Evolutionary conservation across 495 filamentous ascomycete species (phyloP), one percentile per base, ranked within the genome.

Genomic region (Immersiella caudata): DNA sequence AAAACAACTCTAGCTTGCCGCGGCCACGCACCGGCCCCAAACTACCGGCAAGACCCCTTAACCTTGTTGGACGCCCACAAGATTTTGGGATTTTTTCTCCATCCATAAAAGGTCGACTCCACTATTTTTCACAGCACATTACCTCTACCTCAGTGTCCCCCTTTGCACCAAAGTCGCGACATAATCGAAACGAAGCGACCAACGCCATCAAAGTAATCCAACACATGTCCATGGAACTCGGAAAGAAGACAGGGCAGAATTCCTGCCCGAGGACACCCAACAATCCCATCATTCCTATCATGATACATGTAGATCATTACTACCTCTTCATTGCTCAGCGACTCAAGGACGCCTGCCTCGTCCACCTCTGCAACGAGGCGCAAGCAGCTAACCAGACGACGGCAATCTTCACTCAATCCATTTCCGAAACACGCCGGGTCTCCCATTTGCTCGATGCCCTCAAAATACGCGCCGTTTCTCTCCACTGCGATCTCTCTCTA

Each of bases 371-470:
- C 55, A 58, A 58, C 20, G 55, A 58, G 55, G 55, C 55, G 55
- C 55, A 58, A 22, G 26, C 6, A 22, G 55, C 55, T 22, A 29
- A 22, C 55, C 55, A 58, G 25, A 25, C 55, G 12, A 58, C 55
- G 25, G 55, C 55, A 4, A 58, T 58, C 55, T 58, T 58, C 55
- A 58, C 55, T 22, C 55, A 22, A 58, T 25, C 55, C 55, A 18
- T 58, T 58, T 58, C 55, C 20, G 55, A 58, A 22, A 58, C 55
- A 58, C 55, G 25, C 14, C 55, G 55, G 55, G 55, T 58, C 55
- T 58, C 55, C 24, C 55, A 6, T 58, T 22, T 58, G 25, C 55
- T 58, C 55, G 18, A 58, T 58, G 18, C 55, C 26, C 55, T 58
- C 55, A 58, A 58, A 6, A 58, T 58, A 58, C 12, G 25, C 55